phyloP scores from a whole-genome alignment of 208 protist species.

The Acanthamoeba castellanii region DNA sequence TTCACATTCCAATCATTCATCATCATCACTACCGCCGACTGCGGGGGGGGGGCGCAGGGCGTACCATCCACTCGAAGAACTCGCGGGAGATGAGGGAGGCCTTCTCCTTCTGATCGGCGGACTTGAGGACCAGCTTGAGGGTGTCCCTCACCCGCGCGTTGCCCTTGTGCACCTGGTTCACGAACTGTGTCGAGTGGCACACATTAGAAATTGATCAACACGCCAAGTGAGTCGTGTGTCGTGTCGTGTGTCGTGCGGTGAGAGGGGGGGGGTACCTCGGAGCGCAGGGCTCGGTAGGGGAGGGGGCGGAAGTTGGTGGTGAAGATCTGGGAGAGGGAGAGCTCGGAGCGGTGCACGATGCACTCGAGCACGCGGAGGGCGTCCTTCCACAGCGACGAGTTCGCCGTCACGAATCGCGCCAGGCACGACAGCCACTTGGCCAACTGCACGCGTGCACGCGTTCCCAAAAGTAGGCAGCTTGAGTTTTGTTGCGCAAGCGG shows the following conservation, averaged over 20 bases:
- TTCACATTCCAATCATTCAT: no score
- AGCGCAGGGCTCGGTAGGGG: neutral
- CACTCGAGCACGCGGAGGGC: conserved; percentile 55
- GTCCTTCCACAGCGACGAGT: conserved; percentile 68
- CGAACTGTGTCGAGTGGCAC: neutral
- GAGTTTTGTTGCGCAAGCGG: no score
- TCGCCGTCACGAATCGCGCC: conserved; percentile 55
- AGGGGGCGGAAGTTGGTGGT: conserved; percentile 58
- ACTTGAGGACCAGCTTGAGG: conserved; percentile 54
- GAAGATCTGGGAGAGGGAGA: conserved; percentile 66
- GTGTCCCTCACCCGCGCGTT: conserved; percentile 38
- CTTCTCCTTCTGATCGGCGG: conserved; percentile 69
- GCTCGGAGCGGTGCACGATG: conserved; percentile 63
- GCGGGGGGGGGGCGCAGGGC: neutral
- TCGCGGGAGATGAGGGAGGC: conserved; percentile 68
- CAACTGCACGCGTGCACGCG: neutral
- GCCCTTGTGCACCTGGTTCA: conserved; percentile 34
- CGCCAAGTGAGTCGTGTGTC: no score
- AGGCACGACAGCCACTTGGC: conserved; percentile 68
- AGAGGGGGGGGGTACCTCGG: neutral
- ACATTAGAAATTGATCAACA: neutral
- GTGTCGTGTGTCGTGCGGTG: no score
- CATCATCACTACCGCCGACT: no score
- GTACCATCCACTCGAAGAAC: conserved; percentile 57
- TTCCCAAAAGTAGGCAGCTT: neutral